Base-by-base conservation (phyloP, 768 basidiomycete species). In the Boletus rubropictus region DNA sequence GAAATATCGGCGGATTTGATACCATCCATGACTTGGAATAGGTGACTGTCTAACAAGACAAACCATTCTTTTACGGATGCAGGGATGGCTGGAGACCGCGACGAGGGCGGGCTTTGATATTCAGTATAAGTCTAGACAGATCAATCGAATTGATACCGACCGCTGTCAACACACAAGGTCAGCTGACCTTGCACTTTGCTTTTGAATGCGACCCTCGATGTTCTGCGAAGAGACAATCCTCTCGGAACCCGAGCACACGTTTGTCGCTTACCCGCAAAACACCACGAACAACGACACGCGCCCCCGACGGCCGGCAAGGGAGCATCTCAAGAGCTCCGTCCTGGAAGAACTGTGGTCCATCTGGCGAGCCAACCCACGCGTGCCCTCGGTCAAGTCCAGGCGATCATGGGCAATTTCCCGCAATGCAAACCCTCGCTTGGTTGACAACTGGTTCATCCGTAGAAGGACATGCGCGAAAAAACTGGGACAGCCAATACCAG, bases 281-380 rank as follows among this genome's bases (percentile, higher is more conserved):
- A 12, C 44, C 5, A 24, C 47, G 31, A 41, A 29, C 46, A 20
- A 25, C 29, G 25, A 29, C 5, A 10, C 29, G 18, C 56, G 46
- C 21, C 49, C 27, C 29, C 32, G 28, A 21, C 58, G 38, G 18
- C 34, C 21, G 6, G 21, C 11, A 11, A 49, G 42, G 36, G 58
- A 60, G 17, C 45, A 39, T 39, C 55, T 61, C 35, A 2, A 31
- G 15, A n/a, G 12, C 17, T 45, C 46, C 1, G 37, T 52, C 33
- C 48, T 63, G 17, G 25, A 46, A 34, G 63, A 65, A 15, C 66
- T 65, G 20, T 63, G 61, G 61, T 55, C 44, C 4, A 65, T 65
- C 33, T 65, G 66, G 63, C 55, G 28, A 33, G 40, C 49, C 7
- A 40, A 68, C 42, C 62, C 54, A 8, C 64, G 66, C 33, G 52